phyloP scores from a whole-genome alignment of 208 protist species.

The Crithidia expoeki region DNA sequence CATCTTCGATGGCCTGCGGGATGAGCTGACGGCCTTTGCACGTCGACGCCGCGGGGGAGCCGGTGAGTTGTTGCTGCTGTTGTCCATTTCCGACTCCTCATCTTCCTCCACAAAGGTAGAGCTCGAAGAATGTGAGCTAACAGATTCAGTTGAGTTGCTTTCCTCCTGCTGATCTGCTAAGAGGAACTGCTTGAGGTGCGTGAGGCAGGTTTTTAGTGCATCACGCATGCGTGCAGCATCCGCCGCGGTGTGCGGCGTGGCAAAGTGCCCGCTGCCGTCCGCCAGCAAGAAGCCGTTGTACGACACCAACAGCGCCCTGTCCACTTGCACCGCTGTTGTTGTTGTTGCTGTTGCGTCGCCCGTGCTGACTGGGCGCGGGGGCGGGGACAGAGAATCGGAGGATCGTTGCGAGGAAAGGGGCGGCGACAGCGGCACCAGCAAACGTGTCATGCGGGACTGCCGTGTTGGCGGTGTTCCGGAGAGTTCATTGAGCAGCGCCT shows the following conservation, averaged over 20 bases:
- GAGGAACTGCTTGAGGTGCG: slow-evolving; percentile 39
- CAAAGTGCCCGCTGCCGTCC: slow-evolving; percentile 59
- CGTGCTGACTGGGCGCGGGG: slow-evolving; percentile 12
- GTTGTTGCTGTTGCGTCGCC: not conserved
- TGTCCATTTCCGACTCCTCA: slow-evolving; percentile 27
- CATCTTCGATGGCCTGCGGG: slow-evolving; percentile 23
- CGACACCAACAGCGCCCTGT: slow-evolving; percentile 61
- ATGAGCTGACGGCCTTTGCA: not conserved
- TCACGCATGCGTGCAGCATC: slow-evolving; percentile 44
- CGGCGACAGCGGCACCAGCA: slow-evolving; percentile 49
- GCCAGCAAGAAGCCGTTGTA: slow-evolving; percentile 70
- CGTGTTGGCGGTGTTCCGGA: slow-evolving; percentile 57
- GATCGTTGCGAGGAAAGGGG: slow-evolving; percentile 24
- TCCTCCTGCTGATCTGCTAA: slow-evolving; percentile 1
- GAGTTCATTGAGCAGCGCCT: slow-evolving; percentile 47
- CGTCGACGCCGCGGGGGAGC: slow-evolving; percentile 5
- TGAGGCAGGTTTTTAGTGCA: slow-evolving; percentile 48
- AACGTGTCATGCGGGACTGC: slow-evolving; percentile 44
- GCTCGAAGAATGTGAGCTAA: slow-evolving; percentile 29
- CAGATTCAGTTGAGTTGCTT: slow-evolving; percentile 15
- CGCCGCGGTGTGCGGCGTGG: slow-evolving; percentile 41
- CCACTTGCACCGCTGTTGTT: slow-evolving; percentile 1
- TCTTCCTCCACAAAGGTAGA: slow-evolving; percentile 31
- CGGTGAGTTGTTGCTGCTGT: slow-evolving; percentile 21
- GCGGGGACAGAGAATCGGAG: slow-evolving; percentile 7